A percentile compares a stretch with the other conserved stretches of the same genome.
phyloP scores from a whole-genome alignment of 176 grass and related monocot genomes.

The Lolium perenne region DNA sequence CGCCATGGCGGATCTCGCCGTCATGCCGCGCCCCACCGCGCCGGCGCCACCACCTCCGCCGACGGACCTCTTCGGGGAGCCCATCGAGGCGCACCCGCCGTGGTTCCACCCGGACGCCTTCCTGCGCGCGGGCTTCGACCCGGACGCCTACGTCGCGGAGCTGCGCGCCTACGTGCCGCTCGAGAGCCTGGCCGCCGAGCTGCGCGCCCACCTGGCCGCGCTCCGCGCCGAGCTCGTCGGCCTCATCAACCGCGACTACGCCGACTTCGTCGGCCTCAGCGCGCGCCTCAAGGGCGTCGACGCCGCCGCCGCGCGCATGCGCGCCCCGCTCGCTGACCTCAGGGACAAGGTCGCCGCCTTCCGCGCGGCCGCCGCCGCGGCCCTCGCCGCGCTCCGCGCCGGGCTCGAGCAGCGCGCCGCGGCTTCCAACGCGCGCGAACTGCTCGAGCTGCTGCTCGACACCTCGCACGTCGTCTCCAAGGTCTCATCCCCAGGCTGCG shows the following conservation, averaged over 20 bases:
- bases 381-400: conserved; percentile 61
- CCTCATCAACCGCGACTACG: conserved; percentile 97
- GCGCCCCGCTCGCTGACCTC: conserved; percentile 76
- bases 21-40: conserved; percentile 10
- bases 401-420: conserved; percentile 75
- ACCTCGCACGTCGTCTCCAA: conserved; percentile 97
- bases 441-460: conserved; percentile 95
- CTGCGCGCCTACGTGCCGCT: conserved; percentile 94
- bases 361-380: conserved; percentile 38
- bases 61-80: conserved; percentile 93
- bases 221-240: conserved; percentile 92
- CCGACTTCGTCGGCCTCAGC: conserved; percentile 91
- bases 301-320: conserved; percentile 68
- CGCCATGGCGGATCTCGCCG: conserved; percentile 61
- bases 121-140: conserved; percentile 67
- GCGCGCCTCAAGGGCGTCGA: conserved; percentile 85
- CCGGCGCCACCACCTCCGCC: not conserved
- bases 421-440: conserved; percentile 63
- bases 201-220: conserved; percentile 74
- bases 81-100: conserved; percentile 84
- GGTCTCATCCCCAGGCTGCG: conserved; percentile 38
- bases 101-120: conserved; percentile 76
- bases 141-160: conserved; percentile 82
- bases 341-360: conserved; percentile 82
- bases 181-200: conserved; percentile 90